Base-by-base conservation (phyloP, 1,284 basidiomycete species). In the Marasmius fiardii region DNA sequence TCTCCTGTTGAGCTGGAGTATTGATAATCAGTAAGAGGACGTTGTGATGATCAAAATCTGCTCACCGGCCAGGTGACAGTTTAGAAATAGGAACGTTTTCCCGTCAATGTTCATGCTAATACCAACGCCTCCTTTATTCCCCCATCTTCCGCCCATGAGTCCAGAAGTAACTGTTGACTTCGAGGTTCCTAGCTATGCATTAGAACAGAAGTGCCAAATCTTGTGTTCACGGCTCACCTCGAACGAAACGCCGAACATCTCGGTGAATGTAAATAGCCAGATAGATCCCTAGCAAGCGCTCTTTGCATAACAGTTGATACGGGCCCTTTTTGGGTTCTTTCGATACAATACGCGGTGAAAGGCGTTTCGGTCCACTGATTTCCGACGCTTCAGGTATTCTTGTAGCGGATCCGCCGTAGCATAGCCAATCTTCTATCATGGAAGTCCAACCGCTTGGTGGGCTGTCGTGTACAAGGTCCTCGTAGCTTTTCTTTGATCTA, bases 281-380 rank as follows among this genome's bases (percentile, higher is more conserved):
- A 68, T 94, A 94, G 47, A 94, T 82, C 1, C 93, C 93, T 89
- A 95, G 91, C 74, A 95, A 79, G 12, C 93, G 79, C 62, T 95
- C 91, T 68, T 95, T 95, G 52, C 83, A 79, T 20, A 94, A 74
- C 12, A 93, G 75, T 63, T 89, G 79, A 64, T 95, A 95, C 4
- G 91, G 91, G 0, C 86, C 87, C 64, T 77, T 77, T 47, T 74
- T 71, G 11, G 65, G 67, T 28, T 78, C 75, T 58, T 72, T 79
- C 3, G 71, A 64, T 2, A 71, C 70, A 34, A 68, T 65, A 10
- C 74, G 71, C 52, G 74, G 64, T 10, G 70, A 64, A 24, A 76
- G 61, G 1, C 71, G 72, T 56, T 71, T 71, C 3, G 75, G 71
- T 26, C 64, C 63, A 28, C 74, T 66, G 37, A 74, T 68, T 33